These are phyloP conservation scores for Ilex paraguariensis DNA, from an alignment of 305 asterid species.

Conservation along the genomic window DNA sequence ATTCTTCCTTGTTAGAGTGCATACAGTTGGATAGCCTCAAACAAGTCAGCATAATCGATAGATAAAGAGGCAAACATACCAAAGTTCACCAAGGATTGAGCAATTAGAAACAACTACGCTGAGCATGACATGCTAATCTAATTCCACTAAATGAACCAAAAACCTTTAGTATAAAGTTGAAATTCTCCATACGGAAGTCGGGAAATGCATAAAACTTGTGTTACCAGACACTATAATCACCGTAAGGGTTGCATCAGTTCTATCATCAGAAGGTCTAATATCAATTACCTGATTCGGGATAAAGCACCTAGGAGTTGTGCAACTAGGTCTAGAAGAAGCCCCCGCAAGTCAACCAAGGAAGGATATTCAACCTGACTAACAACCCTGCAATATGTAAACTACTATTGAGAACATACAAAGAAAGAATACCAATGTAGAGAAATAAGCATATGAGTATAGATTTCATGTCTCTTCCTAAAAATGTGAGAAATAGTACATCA, in stretches of 20 bases:
- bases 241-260: no score
- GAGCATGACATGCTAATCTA: no score
- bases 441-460: not conserved
- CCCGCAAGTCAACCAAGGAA: slow-evolving; percentile 96
- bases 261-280: not conserved
- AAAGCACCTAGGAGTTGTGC: slow-evolving; percentile 99
- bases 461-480: no score
- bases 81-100: no score
- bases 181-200: no score
- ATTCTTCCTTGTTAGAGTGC: no score
- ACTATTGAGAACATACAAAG: slow-evolving; percentile 10
- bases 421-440: slow-evolving; percentile 3
- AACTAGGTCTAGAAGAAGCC: slow-evolving; percentile 96
- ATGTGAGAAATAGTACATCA: not conserved
- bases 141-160: not conserved
- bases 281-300: slow-evolving; percentile 81
- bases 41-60: no score
- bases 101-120: no score
- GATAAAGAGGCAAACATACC: no score
- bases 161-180: not conserved
- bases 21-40: no score
- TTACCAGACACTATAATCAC: no score
- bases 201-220: no score
- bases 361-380: slow-evolving; percentile 99
- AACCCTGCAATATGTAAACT: slow-evolving; percentile 53